Base-by-base conservation (phyloP, 768 basidiomycete genomes). In the Mycena leptocephala region DNA sequence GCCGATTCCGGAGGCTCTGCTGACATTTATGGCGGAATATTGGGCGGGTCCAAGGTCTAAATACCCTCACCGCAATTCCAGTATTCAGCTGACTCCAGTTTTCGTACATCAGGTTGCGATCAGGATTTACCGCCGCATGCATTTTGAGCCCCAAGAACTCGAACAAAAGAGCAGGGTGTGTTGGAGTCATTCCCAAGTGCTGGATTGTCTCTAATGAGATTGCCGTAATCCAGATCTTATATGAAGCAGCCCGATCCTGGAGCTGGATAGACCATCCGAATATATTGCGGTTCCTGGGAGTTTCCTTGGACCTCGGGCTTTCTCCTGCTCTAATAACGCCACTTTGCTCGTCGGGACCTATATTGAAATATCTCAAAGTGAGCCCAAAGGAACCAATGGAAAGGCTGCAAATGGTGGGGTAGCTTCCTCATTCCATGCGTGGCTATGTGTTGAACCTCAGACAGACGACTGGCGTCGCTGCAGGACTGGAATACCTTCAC, bases 401-500 rank as follows among this genome's bases (percentile, higher is more conserved):
- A 39, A 76, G 53, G 41, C 28, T 77, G 20, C 58, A 58, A 35
- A 70, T 77, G 63, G 78, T 78, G 10, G 24, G 43, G n/a, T 51
- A 24, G 48, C n/a, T 51, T 51, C 3, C 20, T 20, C n/a, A 28
- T n/a, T 58, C 8, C 22, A 41, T 26, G 20, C 13, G 48, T 24
- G n/a, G 22, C 9, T 26, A 51, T 24, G n/a, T 30, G 26, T 20
- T 48, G 55, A n/a, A n/a, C 37, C 6, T 51, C 48, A 18, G 48
- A 32, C 43, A 79, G 79, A 32, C 51, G 16, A 69, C 58, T 48
- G 66, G 67, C 2, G 64, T 76, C 13, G 51, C 75, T 3, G 39
- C 32, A 22, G 79, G 79, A 18, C 62, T 78, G 33, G 53, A 18
- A 28, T 79, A 80, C 43, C 72, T 80, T 5, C 79, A 80, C 64